Conservation (phyloP, 768 basidiomycete species). For the Suillus clintonianus region DNA sequence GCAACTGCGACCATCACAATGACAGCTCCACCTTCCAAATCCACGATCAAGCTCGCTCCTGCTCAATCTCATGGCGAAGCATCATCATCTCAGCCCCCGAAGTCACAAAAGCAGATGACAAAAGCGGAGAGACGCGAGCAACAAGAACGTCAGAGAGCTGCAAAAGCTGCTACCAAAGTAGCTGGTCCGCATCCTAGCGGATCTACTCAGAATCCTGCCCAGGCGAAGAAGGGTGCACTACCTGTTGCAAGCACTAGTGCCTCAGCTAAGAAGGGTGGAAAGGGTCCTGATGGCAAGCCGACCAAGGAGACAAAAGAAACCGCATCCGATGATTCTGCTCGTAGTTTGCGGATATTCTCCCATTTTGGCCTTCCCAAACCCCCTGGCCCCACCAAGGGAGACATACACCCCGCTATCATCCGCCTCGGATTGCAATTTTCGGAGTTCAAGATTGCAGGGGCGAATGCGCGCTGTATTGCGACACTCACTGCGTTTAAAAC, state of each 20-base stretch:
- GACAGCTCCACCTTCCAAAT: conserved; percentile 1
- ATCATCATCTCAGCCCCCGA: conserved; percentile 22
- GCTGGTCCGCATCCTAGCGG: conserved; percentile 18
- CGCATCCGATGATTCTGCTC: conserved; percentile 38
- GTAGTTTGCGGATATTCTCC: conserved; percentile 80
- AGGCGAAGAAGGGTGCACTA: conserved; percentile 26
- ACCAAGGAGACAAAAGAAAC: conserved; percentile 28
- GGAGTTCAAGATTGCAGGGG: conserved; percentile 89
- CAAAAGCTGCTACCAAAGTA: conserved; percentile 58
- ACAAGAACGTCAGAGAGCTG: conserved; percentile 79
- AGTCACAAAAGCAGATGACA: conserved; percentile 71
- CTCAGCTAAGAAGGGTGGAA: conserved; percentile 25
- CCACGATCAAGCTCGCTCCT: not conserved
- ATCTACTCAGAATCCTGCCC: conserved; percentile 24
- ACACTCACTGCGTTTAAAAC: conserved; percentile 90
- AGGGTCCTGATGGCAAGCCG: conserved; percentile 16
- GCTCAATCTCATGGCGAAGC: conserved; percentile 1
- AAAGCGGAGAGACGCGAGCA: conserved; percentile 80
- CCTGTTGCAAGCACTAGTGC: conserved; percentile 18
- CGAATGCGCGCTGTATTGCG: conserved; percentile 94
- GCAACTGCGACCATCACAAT: conserved; percentile 5
- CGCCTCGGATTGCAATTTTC: conserved; percentile 88
- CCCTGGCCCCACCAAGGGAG: conserved; percentile 60
- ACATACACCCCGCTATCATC: conserved; percentile 89
- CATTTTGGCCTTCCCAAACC: conserved; percentile 80